A percentile compares a stretch with the other conserved stretches of the same genome.
These are phyloP conservation scores for Oleoguttula mirabilis DNA, from an alignment of 495 filamentous ascomycete genomes.

Conservation along the genomic window DNA sequence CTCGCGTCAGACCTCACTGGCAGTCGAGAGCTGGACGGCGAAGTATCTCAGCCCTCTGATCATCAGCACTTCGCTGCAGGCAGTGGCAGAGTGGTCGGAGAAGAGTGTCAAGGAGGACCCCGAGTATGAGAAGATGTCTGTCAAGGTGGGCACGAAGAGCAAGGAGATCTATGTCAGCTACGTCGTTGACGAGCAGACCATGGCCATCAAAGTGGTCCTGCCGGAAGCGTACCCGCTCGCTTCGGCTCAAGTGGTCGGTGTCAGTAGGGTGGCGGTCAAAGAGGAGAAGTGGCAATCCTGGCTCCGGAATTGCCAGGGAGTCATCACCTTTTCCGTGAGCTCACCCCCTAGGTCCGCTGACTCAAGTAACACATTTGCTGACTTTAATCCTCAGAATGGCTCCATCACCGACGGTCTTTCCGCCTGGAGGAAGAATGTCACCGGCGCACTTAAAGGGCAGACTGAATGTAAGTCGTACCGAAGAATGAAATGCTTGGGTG, in stretches of 20 bases:
- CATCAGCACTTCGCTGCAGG: constrained; percentile 55
- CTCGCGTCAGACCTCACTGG: constrained; percentile 60
- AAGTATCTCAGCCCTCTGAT: constrained; percentile 76
- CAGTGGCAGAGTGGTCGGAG: constrained; percentile 58
- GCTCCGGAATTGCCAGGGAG: constrained; percentile 74
- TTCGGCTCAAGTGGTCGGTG: constrained; percentile 58
- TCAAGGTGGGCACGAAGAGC: constrained; percentile 52
- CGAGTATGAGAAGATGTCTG: constrained; percentile 34
- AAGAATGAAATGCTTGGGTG: neutral
- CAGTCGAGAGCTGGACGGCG: constrained; percentile 69
- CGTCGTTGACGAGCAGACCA: constrained; percentile 73
- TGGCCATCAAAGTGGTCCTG: constrained; percentile 64
- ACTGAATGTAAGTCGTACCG: constrained; percentile 51
- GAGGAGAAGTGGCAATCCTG: constrained; percentile 84
- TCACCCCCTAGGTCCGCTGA: too few species aligned
- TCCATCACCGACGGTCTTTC: constrained; percentile 72
- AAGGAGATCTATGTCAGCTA: constrained; percentile 72
- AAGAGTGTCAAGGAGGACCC: constrained; percentile 32
- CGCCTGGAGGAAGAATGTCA: constrained; percentile 72
- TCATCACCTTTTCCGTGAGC: constrained; percentile 73
- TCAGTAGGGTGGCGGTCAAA: constrained; percentile 72
- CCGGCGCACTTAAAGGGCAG: constrained; percentile 78
- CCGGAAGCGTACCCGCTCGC: constrained; percentile 72
- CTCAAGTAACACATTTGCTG: too few species aligned
- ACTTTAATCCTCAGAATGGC: constrained; percentile 42